Base-by-base conservation (phyloP, 805 yeast genomes). In the Pichia nakasei region DNA sequence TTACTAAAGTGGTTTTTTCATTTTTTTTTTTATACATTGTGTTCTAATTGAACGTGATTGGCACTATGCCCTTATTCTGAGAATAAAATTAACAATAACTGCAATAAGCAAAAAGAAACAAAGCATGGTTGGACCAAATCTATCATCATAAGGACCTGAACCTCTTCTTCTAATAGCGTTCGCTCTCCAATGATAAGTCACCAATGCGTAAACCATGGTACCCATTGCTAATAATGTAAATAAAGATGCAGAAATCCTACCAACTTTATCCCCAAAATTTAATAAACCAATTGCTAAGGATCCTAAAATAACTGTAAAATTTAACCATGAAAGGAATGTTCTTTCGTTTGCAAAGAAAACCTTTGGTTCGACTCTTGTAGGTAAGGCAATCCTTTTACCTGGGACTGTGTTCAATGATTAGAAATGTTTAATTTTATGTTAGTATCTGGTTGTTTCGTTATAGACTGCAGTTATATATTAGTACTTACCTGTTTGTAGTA, bases 141-240 rank as follows among this genome's bases (percentile, higher is more conserved):
- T 79, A 66, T 93, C 99, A 60, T 93, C 99, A 62, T 93, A 93
- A n/a, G 98, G 98, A 39, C 98, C 98, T 13, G 95, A 80, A 35
- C 98, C 98, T 66, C 97, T 82, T 67, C 91, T 76, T 66, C 99
- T 82, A 54, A 93, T 93, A 47, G 98, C 98, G 61, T 89, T 87
- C 2, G 98, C 98, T 72, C 99, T 85, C 98, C 98, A 94, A 66
- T 93, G 99, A 65, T 93, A 93, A 12, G 97, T 93, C 39, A 87
- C 75, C 49, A 93, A 74, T 2, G 99, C 98, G 58, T 93, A 93
- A 3, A 82, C 75, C 99, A 93, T 93, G 21, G 98, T 91, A 51
- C 85, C 87, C 97, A 93, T 91, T 50, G 98, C 95, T 44, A 93
- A 89, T 48, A 91, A 72, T 3, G 98, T 94, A 73, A 93, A 93